Evolutionary conservation across 768 basidiomycete genomes (phyloP).

Genomic region (Lactifluus rugatus): DNA sequence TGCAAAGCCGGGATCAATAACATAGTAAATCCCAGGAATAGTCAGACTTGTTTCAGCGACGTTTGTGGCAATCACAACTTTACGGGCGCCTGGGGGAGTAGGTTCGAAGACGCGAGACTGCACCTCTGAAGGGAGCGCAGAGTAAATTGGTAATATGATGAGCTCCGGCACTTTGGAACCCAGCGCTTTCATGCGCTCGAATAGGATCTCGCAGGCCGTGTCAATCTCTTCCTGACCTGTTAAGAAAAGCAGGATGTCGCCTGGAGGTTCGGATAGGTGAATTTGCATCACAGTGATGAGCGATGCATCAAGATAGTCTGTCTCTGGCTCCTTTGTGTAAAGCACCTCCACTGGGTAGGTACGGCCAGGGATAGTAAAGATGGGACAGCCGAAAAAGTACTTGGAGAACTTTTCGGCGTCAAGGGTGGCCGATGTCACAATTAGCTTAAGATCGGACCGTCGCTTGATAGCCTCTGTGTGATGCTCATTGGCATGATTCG

Average conservation of each 20-base stretch:
- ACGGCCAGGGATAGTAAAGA: constrained; percentile 99
- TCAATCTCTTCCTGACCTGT: constrained; percentile 99
- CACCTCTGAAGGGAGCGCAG: constrained; percentile 94
- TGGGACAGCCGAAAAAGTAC: constrained; percentile 97
- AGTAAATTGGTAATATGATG: constrained; percentile 95
- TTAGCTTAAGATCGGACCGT: constrained; percentile 91
- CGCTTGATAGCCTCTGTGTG: constrained; percentile 89
- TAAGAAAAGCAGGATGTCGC: constrained; percentile 92
- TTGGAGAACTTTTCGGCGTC: constrained; percentile 99
- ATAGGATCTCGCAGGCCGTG: constrained; percentile 93
- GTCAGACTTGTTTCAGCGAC: constrained; percentile 98
- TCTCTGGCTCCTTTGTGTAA: constrained; percentile 98
- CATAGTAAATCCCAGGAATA: constrained; percentile 98
- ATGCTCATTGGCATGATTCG: constrained; percentile 18
- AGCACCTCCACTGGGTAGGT: constrained; percentile 97
- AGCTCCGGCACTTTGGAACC: constrained; percentile 98
- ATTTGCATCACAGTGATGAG: constrained; percentile 99
- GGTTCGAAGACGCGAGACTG: constrained; percentile 98
- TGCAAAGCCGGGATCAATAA: constrained; percentile 96
- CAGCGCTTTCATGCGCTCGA: constrained; percentile 96
- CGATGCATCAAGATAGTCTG: constrained; percentile 94
- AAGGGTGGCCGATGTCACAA: constrained; percentile 97
- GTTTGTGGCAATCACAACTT: constrained; percentile 99
- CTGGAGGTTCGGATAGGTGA: constrained; percentile 94
- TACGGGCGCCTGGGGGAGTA: constrained; percentile 95